A percentile compares a stretch with the other conserved stretches of the same genome.
Evolutionary conservation across 1,284 basidiomycete species (phyloP).

Genomic region (Apiotrichum laibachii): DNA sequence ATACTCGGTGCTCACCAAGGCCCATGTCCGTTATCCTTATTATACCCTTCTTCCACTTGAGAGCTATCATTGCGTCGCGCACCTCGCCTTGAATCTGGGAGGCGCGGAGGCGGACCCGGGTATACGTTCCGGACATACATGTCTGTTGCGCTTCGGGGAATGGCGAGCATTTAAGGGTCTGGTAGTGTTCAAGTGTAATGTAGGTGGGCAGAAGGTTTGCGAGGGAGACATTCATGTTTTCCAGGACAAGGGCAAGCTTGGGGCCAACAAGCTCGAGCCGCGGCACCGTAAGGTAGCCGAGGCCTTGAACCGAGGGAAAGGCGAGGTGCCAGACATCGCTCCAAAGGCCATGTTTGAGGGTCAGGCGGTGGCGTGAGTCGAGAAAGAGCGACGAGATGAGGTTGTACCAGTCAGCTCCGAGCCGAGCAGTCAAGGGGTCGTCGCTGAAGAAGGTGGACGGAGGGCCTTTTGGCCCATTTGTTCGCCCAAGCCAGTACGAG

Average conservation of each 20-base stretch:
- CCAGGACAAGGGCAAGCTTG: slow-evolving; percentile 13
- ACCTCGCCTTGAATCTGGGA: slow-evolving; percentile 19
- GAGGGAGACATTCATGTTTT: slow-evolving; percentile 16
- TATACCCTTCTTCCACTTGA: slow-evolving; percentile 9
- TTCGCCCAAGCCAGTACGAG: slow-evolving; percentile 8
- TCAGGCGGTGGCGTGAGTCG: neutral
- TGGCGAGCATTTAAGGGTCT: slow-evolving; percentile 8
- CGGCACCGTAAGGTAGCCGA: slow-evolving; percentile 16
- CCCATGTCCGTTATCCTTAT: slow-evolving; percentile 8
- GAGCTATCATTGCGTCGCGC: slow-evolving; percentile 1
- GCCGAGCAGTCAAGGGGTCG: slow-evolving; percentile 11
- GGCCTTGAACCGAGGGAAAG: slow-evolving; percentile 1
- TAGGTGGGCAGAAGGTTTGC: slow-evolving; percentile 16
- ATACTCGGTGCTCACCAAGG: neutral
- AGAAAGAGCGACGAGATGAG: slow-evolving; percentile 3
- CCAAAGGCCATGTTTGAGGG: slow-evolving; percentile 14
- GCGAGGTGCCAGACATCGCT: slow-evolving; percentile 5
- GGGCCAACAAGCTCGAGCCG: slow-evolving; percentile 12
- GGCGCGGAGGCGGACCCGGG: neutral
- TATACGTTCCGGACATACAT: neutral
- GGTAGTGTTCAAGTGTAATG: slow-evolving; percentile 7
- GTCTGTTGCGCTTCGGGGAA: slow-evolving; percentile 4
- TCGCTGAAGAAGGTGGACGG: slow-evolving; percentile 7
- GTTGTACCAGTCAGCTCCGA: neutral
- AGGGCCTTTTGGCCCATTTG: neutral